These are phyloP conservation scores for Sporisorium reilianum DNA, from an alignment of 1,284 basidiomycete species.

Conservation along the genomic window DNA sequence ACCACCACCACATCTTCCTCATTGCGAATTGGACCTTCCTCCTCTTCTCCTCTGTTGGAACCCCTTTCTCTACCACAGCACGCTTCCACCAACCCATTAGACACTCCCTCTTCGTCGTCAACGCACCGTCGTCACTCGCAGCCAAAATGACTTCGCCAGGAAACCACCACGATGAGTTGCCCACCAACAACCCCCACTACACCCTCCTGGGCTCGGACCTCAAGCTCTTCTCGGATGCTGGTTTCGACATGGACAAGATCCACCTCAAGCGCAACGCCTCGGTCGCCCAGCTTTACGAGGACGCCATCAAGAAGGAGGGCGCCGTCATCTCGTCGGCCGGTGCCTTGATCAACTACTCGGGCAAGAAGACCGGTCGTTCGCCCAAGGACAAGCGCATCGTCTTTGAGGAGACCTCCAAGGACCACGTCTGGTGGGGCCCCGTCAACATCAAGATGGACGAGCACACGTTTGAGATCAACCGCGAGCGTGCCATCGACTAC, in stretches of 20 bases:
- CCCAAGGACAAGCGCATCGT: constrained; percentile 99
- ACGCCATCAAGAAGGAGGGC: constrained; percentile 97
- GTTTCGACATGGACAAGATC: constrained; percentile 87
- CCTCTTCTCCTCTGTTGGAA: not conserved
- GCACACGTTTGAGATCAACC: constrained; percentile 99
- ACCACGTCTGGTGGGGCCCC: constrained; percentile 99
- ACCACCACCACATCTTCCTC: not conserved
- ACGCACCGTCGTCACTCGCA: constrained; percentile 4
- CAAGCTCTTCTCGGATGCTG: constrained; percentile 98
- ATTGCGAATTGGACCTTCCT: constrained; percentile 1
- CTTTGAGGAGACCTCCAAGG: constrained; percentile 95
- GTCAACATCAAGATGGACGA: constrained; percentile 99
- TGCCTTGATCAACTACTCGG: constrained; percentile 99
- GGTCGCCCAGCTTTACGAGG: constrained; percentile 95
- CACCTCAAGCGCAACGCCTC: constrained; percentile 88
- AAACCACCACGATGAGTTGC: constrained; percentile 68
- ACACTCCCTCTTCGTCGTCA: not conserved
- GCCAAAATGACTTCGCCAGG: constrained; percentile 67
- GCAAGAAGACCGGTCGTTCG: constrained; percentile 97
- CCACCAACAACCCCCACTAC: constrained; percentile 61
- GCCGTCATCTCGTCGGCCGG: constrained; percentile 96
- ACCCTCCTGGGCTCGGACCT: constrained; percentile 76
- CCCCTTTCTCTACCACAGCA: not conserved
- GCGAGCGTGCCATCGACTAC: constrained; percentile 99
- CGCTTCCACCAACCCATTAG: not conserved